Evolutionary conservation across 352 stramenopile genomes (phyloP), one percentile per base, ranked within the genome.

Genomic region (Phytopythium vexans): DNA sequence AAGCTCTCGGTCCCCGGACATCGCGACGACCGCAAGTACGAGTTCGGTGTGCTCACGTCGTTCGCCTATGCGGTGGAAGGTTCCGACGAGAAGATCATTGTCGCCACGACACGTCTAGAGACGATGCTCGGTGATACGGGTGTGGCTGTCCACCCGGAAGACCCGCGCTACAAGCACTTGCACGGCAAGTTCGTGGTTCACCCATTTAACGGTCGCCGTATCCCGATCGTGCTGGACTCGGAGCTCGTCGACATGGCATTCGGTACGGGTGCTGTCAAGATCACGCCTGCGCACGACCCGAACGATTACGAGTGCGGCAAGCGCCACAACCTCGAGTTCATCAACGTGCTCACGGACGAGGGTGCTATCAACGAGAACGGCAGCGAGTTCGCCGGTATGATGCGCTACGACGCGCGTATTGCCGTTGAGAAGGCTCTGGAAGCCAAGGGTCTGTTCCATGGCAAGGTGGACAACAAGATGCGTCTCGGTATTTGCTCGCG

Each of bases 221-320:
- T 99, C 56, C 96, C 96, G 6, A 99, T 99, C 55, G 83, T 99
- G 42, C 74, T 86, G 32, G 97, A 99, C 75, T 60, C 72, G 5
- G 88, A 92, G 40, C 81, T 99, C 12, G 98, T 99, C 8, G 96
- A 99, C 75, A 99, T 99, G 97, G 73, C 57, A 10, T 99, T 99
- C 64, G 97, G 96, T 61, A 99, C 96, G 4, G 97, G 97, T 47
- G 97, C 95, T 3, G 89, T 99, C 6, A 99, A 99, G 76, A 98
- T 99, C 68, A 99, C 97, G 31, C 97, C 97, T 1, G 96, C 94
- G 0, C 97, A 99, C 75, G 97, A 99, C 70, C 88, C 94, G 1
- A 99, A 99, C 63, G 97, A 99, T 83, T 99, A 99, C 76, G 96
- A 97, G 49, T 98, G 98, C 60, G 97, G 96, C 33, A 97, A 98